phyloP scores from a whole-genome alignment of 2,329 filamentous ascomycete species.

The Trichophaea hybrida region DNA sequence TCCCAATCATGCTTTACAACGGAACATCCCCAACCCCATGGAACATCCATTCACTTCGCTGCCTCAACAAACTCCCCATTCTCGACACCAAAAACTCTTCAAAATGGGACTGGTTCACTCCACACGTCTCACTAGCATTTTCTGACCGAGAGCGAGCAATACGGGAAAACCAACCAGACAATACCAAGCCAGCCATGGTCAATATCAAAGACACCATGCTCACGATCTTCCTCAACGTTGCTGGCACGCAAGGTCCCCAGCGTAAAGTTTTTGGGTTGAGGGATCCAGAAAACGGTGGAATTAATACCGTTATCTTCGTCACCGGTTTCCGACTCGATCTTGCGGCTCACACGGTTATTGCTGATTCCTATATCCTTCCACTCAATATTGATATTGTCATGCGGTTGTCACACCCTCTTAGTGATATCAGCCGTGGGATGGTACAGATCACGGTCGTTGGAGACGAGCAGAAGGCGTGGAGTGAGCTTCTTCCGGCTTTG shows the following conservation, averaged over 20 bases:
- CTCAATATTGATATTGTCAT: too few species aligned
- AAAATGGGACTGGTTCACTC: slow-evolving; percentile 10
- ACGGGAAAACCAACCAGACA: not conserved
- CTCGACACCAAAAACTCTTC: slow-evolving; percentile 9
- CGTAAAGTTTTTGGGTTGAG: slow-evolving; percentile 17
- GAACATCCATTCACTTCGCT: slow-evolving; percentile 19
- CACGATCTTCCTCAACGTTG: slow-evolving; percentile 20
- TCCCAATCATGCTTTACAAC: slow-evolving; percentile 12
- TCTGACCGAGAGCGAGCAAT: slow-evolving; percentile 20
- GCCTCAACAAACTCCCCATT: slow-evolving; percentile 19
- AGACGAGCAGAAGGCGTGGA: slow-evolving; percentile 29
- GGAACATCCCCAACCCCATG: slow-evolving; percentile 9
- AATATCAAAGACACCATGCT: slow-evolving; percentile 27
- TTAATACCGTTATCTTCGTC: slow-evolving; percentile 24
- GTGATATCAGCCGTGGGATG: not conserved
- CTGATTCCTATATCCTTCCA: slow-evolving; percentile 30
- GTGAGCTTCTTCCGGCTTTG: slow-evolving; percentile 28
- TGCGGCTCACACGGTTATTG: slow-evolving; percentile 25
- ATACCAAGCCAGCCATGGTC: not conserved
- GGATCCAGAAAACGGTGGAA: slow-evolving; percentile 9
- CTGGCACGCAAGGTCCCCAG: slow-evolving; percentile 14
- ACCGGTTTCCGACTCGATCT: slow-evolving; percentile 28
- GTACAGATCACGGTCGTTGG: slow-evolving; percentile 22
- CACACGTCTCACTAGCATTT: slow-evolving; percentile 14
- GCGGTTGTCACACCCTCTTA: too few species aligned